These are phyloP conservation scores for Antarctomyces pellizariae DNA, from an alignment of 495 filamentous ascomycete species.

Conservation along the genomic window DNA sequence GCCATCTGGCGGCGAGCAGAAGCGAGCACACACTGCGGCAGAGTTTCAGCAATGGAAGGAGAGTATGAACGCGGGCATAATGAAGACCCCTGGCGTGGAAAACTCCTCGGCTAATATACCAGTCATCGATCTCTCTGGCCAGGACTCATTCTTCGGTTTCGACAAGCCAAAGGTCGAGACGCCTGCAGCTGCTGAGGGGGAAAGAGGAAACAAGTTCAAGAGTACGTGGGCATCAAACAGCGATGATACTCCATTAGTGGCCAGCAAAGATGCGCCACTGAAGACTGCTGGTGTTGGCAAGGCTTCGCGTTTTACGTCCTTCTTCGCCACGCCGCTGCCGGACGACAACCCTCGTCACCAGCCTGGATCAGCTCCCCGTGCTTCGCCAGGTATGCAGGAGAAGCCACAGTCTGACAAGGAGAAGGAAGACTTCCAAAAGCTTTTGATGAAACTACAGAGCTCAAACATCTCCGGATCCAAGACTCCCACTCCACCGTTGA, in stretches of 20 bases:
- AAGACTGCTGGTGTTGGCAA: slow-evolving; percentile 17
- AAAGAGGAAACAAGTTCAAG: slow-evolving; percentile 68
- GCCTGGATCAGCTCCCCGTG: too few species aligned
- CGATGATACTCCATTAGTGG: background rate
- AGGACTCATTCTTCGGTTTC: slow-evolving; percentile 11
- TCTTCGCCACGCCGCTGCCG: slow-evolving; percentile 56
- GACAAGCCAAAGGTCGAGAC: slow-evolving; percentile 28
- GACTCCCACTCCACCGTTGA: slow-evolving; percentile 9
- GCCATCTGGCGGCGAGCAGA: slow-evolving; percentile 42
- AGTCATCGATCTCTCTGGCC: slow-evolving; percentile 4
- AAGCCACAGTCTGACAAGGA: slow-evolving; percentile 27
- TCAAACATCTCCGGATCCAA: slow-evolving; percentile 2
- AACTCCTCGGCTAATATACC: slow-evolving; percentile 10
- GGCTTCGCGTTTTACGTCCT: slow-evolving; percentile 61
- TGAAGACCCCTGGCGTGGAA: slow-evolving; percentile 15
- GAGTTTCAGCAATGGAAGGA: slow-evolving; percentile 95
- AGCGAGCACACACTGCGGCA: slow-evolving; percentile 54
- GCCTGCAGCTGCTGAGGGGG: slow-evolving; percentile 35
- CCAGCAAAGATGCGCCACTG: slow-evolving; percentile 6
- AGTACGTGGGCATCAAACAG: slow-evolving; percentile 34
- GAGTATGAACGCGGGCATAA: slow-evolving; percentile 48
- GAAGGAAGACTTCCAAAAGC: slow-evolving; percentile 71
- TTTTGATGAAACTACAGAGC: slow-evolving; percentile 56
- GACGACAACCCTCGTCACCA: slow-evolving; percentile 30
- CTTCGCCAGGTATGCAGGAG: slow-evolving; percentile 12